Evolutionary conservation across 225 moss, liverwort and hornwort species (phyloP), one percentile per base, ranked within the genome.

Genomic region (Antitrichia curtipendula): DNA sequence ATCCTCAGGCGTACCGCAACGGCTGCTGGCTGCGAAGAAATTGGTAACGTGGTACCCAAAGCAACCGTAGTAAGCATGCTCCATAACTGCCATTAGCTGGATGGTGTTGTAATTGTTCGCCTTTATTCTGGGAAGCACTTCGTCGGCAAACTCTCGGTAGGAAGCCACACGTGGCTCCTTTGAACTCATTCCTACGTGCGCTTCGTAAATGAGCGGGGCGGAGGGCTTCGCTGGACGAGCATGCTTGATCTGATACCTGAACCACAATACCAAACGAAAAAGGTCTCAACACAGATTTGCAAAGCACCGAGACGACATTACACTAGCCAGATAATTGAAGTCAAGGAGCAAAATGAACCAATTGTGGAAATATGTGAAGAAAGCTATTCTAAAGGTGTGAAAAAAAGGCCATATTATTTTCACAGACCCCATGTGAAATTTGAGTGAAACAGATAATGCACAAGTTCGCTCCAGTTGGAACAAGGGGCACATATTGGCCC

Each of bases 171-270:
- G 94, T 61, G 91, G 88, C 66, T 98, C 95, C 27, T 89, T 94
- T 41, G 96, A 98, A 87, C 98, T 98, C 98, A 98, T 98, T 83
- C 98, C 98, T 58, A 98, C 98, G 81, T 98, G 98, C 7, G 98
- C 98, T 87, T 98, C 98, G 80, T 98, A 98, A 79, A 98, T 98
- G 56, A 97, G 95, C 8, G 98, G 98, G 8, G 96, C 94, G 64
- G 88, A 72, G 43, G 98, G 96, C 80, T 90, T 94, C 15, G 88
- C 88, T 70, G 98, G 98, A 43, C 98, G 96, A 29, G 91, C 69
- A 86, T 96, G 92, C 92, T 96, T 96, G 87, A 98, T 96, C 12
- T 90, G 89, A 49, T 95, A 91, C 81, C 96, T 98, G 91, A 32
- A 83, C 16, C 91, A 89, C 45, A 79, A 64, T 22, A 84, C 41